These are phyloP conservation scores for Penicillium lividum DNA, from an alignment of 495 filamentous ascomycete species.

Conservation along the genomic window DNA sequence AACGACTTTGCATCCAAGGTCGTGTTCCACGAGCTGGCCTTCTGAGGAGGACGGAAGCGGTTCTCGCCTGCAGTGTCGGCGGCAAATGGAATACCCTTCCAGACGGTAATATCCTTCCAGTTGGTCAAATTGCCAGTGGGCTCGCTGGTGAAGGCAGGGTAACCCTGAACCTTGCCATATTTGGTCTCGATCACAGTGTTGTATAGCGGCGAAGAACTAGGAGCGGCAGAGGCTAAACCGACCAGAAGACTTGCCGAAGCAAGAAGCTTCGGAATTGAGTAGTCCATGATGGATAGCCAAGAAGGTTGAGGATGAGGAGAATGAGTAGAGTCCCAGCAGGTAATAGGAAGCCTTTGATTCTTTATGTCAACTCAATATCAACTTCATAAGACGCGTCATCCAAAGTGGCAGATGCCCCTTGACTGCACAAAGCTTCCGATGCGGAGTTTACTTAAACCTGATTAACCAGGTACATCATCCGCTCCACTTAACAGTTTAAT, in stretches of 20 bases:
- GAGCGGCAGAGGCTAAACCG: not conserved
- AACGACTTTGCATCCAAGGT: not conserved
- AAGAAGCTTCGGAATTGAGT: slow-evolving; percentile 3
- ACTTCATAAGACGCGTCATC: not conserved
- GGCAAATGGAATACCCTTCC: slow-evolving; percentile 9
- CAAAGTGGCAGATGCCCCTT: not conserved
- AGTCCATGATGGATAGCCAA: slow-evolving; percentile 1
- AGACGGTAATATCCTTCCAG: slow-evolving; percentile 8
- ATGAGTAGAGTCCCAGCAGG: not conserved
- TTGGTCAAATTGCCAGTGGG: slow-evolving; percentile 6
- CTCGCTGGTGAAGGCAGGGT: slow-evolving; percentile 1
- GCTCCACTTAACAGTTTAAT: not conserved
- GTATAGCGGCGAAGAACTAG: slow-evolving; percentile 3
- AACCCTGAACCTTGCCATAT: slow-evolving; percentile 3
- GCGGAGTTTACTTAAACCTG: not conserved
- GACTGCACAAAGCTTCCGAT: not conserved
- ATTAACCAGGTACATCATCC: not conserved
- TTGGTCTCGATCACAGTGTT: not conserved
- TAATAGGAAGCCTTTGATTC: not conserved
- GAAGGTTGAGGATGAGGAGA: not conserved
- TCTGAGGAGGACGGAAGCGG: not conserved
- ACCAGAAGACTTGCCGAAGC: slow-evolving; percentile 3
- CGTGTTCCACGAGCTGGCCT: not conserved
- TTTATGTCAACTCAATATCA: not conserved
- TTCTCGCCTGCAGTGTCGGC: not conserved